Conservation (phyloP, 192 early-diverging fungal genomes). For the Coemansia sp. region DNA sequence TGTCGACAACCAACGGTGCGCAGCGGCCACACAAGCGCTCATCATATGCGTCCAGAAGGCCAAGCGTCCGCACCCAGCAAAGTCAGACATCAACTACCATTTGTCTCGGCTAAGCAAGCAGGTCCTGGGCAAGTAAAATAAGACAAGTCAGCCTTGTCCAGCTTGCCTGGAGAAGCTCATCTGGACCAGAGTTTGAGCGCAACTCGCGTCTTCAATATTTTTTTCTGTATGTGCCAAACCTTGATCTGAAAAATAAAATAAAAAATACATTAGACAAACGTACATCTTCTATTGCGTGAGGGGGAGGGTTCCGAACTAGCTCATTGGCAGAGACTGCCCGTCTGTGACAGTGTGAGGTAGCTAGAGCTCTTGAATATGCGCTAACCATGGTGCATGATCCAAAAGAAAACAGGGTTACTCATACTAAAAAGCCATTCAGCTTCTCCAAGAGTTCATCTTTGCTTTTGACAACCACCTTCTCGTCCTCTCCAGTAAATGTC, state of each 20-base stretch:
- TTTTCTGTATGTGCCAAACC: not conserved
- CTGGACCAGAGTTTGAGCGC: too few species aligned
- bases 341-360: too few species aligned
- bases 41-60: constrained; percentile 46
- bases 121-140: constrained; percentile 48
- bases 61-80: constrained; percentile 6
- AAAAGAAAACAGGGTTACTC: not conserved
- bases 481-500: constrained; percentile 1
- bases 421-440: constrained; percentile 17
- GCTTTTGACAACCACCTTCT: constrained; percentile 15
- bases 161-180: not conserved
- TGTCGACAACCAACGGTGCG: constrained; percentile 47
- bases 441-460: constrained; percentile 8
- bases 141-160: not conserved
- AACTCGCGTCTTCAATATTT: too few species aligned
- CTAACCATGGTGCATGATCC: not conserved
- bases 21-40: constrained; percentile 32
- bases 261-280: not conserved
- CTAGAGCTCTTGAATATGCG: too few species aligned
- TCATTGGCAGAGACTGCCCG: too few species aligned
- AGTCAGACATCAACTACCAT: constrained; percentile 51
- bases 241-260: constrained; percentile 5
- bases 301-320: too few species aligned
- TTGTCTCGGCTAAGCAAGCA: constrained; percentile 51
- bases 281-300: too few species aligned